A percentile compares a stretch with the other conserved stretches of the same genome.
phyloP scores from a whole-genome alignment of 805 yeast species.

The Metschnikowia santaceciliae region DNA sequence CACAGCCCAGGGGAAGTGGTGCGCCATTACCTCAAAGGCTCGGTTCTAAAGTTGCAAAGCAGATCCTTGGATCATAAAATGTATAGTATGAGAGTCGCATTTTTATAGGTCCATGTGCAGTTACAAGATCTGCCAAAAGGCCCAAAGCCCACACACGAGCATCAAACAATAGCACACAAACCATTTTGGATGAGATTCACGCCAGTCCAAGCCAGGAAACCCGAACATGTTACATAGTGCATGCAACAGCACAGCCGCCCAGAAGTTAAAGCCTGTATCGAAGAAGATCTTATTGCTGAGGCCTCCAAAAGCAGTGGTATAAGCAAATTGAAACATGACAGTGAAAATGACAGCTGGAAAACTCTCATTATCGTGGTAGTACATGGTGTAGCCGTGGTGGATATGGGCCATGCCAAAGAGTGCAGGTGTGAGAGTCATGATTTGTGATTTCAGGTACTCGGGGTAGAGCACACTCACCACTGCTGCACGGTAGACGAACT shows the following conservation, averaged over 20 bases:
- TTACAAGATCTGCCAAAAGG: constrained; percentile 8
- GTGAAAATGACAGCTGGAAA: constrained; percentile 28
- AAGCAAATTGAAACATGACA: constrained; percentile 50
- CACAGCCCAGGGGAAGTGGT: too few species aligned
- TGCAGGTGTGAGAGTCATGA: constrained; percentile 38
- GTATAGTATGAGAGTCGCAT: neutral
- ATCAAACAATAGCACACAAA: constrained; percentile 32
- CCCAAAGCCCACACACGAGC: constrained; percentile 38
- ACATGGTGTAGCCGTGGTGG: constrained; percentile 62
- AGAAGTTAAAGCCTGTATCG: constrained; percentile 45
- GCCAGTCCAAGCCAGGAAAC: constrained; percentile 44
- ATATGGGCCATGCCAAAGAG: constrained; percentile 76
- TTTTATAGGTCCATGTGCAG: neutral
- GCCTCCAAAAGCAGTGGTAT: constrained; percentile 70
- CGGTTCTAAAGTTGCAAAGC: too few species aligned
- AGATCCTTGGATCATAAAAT: too few species aligned
- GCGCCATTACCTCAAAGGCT: too few species aligned
- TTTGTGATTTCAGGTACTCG: neutral
- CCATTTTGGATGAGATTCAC: constrained; percentile 12
- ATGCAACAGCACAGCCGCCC: constrained; percentile 59
- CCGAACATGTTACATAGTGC: constrained; percentile 68
- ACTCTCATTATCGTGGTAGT: constrained; percentile 22
- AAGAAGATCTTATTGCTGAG: constrained; percentile 55
- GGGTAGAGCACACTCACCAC: constrained; percentile 27
- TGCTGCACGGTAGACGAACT: constrained; percentile 59